Evolutionary conservation across 1,284 basidiomycete species (phyloP).

Genomic region (Porodaedalea pini): DNA sequence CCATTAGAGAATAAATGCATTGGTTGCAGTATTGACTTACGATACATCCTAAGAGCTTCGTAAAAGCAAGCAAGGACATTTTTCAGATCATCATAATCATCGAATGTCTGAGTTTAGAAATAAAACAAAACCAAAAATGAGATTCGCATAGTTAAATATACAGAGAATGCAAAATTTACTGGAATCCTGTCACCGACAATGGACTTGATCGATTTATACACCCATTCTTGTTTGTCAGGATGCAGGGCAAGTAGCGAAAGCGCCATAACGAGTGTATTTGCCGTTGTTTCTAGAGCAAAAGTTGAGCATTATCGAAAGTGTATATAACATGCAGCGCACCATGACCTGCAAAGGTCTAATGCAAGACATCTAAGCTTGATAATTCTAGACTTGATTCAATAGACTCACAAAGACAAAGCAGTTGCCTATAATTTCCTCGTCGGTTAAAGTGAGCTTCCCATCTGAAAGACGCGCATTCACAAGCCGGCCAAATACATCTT

Average conservation of each 20-base stretch:
- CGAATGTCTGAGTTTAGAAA: constrained; percentile 13
- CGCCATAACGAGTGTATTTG: constrained; percentile 20
- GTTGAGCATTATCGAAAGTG: not conserved
- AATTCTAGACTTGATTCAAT: too few species aligned
- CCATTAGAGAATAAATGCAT: not conserved
- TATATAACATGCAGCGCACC: not conserved
- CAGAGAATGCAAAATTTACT: constrained; percentile 3
- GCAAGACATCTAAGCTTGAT: not conserved
- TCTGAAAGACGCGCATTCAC: constrained; percentile 17
- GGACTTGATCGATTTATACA: constrained; percentile 17
- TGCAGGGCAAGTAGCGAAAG: constrained; percentile 21
- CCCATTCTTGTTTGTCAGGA: constrained; percentile 24
- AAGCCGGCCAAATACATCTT: constrained; percentile 18
- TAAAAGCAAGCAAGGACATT: constrained; percentile 21
- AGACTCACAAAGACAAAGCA: constrained; percentile 20
- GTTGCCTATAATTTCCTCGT: constrained; percentile 23
- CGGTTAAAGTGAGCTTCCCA: constrained; percentile 15
- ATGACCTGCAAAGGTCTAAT: constrained; percentile 23
- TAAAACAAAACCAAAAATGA: not conserved
- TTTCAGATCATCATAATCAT: constrained; percentile 19
- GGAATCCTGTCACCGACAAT: constrained; percentile 15
- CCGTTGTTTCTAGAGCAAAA: constrained; percentile 21
- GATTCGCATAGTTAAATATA: too few species aligned
- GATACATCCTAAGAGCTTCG: constrained; percentile 17
- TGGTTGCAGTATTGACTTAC: constrained; percentile 2